These are phyloP conservation scores for Leishmania gerbilli DNA, from an alignment of 208 protist species.

Conservation along the genomic window DNA sequence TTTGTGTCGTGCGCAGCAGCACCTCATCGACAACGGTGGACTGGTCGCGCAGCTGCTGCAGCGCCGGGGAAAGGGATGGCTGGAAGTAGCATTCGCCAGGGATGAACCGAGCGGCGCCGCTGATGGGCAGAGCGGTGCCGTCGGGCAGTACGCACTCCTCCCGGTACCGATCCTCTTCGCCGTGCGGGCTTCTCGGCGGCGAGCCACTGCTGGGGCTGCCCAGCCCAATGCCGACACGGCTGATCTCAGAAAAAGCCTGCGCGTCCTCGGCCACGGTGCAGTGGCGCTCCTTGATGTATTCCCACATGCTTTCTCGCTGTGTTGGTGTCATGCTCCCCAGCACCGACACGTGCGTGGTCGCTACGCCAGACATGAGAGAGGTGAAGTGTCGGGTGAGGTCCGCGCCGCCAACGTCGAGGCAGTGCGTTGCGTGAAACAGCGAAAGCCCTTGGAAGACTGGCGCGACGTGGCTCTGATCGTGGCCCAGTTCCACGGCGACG, in stretches of 20 bases:
- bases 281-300: constrained; percentile 88
- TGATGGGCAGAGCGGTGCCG: constrained; percentile 66
- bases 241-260: constrained; percentile 24
- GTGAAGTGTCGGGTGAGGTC: constrained; percentile 65
- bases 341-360: constrained; percentile 31
- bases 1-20: constrained; percentile 64
- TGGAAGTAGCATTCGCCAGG: constrained; percentile 79
- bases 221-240: background rate
- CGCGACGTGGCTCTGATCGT: constrained; percentile 97
- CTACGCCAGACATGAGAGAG: constrained; percentile 23
- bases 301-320: constrained; percentile 65
- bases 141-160: constrained; percentile 80
- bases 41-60: constrained; percentile 49
- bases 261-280: constrained; percentile 45
- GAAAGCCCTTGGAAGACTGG: constrained; percentile 98
- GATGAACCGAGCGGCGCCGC: constrained; percentile 58
- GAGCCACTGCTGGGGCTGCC: background rate
- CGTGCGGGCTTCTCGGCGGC: background rate
- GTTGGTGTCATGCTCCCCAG: constrained; percentile 40
- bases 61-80: constrained; percentile 50
- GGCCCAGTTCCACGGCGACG: constrained; percentile 94
- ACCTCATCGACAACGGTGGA: constrained; percentile 54
- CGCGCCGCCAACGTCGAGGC: constrained; percentile 78
- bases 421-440: constrained; percentile 92
- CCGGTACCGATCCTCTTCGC: constrained; percentile 28